A percentile compares a stretch with the other conserved stretches of the same genome.
Evolutionary conservation across 768 basidiomycete species (phyloP).

Genomic region (Boletus barrowsii): DNA sequence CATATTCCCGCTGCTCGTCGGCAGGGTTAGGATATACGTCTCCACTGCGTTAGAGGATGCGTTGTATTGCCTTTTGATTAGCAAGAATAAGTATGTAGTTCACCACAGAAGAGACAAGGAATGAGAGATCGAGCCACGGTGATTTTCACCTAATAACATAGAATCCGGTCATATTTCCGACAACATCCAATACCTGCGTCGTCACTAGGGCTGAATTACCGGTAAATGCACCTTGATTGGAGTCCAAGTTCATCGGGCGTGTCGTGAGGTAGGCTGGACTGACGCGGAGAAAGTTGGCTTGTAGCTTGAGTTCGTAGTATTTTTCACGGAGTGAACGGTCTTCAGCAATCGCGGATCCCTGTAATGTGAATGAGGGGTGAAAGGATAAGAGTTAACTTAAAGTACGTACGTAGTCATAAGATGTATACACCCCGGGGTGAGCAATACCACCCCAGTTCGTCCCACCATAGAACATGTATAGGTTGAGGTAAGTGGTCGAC

Average conservation of each 20-base stretch:
- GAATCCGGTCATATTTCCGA: conserved; percentile 47
- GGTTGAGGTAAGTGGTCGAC: conserved; percentile 29
- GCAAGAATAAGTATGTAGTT: background rate
- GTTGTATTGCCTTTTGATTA: conserved; percentile 13
- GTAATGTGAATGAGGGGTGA: background rate
- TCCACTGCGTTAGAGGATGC: conserved; percentile 8
- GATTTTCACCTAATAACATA: conserved; percentile 33
- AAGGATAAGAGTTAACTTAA: background rate
- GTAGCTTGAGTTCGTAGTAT: conserved; percentile 51
- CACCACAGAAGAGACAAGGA: background rate
- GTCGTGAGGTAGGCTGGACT: conserved; percentile 50
- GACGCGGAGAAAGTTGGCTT: conserved; percentile 49
- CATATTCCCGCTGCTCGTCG: conserved; percentile 43
- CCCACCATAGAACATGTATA: conserved; percentile 62
- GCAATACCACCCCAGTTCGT: conserved; percentile 61
- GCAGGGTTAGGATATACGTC: conserved; percentile 39
- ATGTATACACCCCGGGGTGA: conserved; percentile 55
- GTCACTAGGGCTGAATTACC: conserved; percentile 47
- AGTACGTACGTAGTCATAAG: conserved; percentile 53
- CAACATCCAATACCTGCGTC: conserved; percentile 46
- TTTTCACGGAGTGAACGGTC: conserved; percentile 52
- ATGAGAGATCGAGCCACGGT: background rate
- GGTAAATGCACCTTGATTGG: conserved; percentile 44
- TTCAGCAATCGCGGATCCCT: conserved; percentile 51
- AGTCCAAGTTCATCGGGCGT: conserved; percentile 40